Evolutionary conservation across 768 basidiomycete species (phyloP), one percentile per base, ranked within the genome.

Genomic region (Podaxis mareebaensis): DNA sequence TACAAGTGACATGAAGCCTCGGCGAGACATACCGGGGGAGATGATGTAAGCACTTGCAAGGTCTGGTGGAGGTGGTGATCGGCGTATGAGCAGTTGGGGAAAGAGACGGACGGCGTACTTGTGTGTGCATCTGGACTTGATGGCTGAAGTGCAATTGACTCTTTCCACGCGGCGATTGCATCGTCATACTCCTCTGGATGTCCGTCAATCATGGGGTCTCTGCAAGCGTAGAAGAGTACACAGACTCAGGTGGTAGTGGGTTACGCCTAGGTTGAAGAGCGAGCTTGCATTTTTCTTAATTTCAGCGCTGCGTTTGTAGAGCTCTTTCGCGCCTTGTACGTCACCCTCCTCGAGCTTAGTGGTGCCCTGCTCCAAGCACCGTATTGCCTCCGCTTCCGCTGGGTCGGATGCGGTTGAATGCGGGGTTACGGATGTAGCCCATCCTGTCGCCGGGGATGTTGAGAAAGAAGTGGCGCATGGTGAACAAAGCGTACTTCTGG

Each of bases 21-120:
- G 26, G 53, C 39, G 39, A 61, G 38, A 74, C 72, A 24, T 57
- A 73, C 80, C 76, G 72, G 79, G 79, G 54, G 91, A 91, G 70
- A 93, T 87, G 70, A 95, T 90, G 77, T 94, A 95, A 69, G 93
- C 93, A 73, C 91, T 93, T 58, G 93, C 93, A 53, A 95, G 80
- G 78, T 95, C 92, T 95, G 58, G 52, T 65, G 61, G 64, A 65
- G 33, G 33, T 33, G 10, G 33, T 66, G 49, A 62, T 67, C 33
- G 56, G 49, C 56, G 44, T 53, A 42, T 55, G n/a, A 42, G 26
- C 38, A 49, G 44, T 57, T 28, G 12, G 54, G 40, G 28, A 20
- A 48, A 38, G 61, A 30, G 67, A 65, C 54, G 60, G 67, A 24
- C 68, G 53, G 79, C 85, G 65, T 74, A 93, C 93, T 95, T 40